phyloP scores from a whole-genome alignment of 23 red algal genomes.

The Pyropia yezoensis region DNA sequence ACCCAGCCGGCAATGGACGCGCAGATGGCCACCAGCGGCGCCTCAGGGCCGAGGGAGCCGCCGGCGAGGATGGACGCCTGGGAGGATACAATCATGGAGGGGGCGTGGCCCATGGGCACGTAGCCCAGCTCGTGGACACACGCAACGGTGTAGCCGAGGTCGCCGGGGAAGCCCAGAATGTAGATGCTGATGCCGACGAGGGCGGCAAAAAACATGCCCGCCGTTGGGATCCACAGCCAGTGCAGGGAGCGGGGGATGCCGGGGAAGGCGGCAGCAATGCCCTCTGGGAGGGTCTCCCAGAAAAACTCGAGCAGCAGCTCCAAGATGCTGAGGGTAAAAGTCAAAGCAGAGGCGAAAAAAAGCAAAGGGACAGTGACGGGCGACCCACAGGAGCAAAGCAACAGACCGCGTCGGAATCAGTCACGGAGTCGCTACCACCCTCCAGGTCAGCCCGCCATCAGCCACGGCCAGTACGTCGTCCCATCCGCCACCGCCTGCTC shows the following conservation, averaged over 20 bases:
- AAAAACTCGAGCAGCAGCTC: constrained; percentile 63
- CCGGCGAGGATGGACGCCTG: constrained; percentile 69
- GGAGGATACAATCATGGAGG: constrained; percentile 53
- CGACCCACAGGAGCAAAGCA: too few relatives aligned
- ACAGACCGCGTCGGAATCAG: too few relatives aligned
- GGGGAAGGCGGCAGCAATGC: constrained; percentile 9
- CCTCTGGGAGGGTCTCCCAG: constrained; percentile 50
- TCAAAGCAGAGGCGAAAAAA: too few relatives aligned
- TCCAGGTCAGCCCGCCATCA: too few relatives aligned
- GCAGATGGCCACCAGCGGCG: constrained; percentile 87
- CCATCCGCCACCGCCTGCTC: too few relatives aligned
- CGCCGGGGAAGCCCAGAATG: constrained; percentile 64
- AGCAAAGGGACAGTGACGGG: too few relatives aligned
- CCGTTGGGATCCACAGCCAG: constrained; percentile 67
- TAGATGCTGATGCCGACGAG: constrained; percentile 45
- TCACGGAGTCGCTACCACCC: too few relatives aligned
- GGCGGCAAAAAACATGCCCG: constrained; percentile 29
- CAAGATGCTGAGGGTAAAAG: constrained; percentile 6
- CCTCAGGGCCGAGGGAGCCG: constrained; percentile 72
- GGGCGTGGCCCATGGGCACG: constrained; percentile 29
- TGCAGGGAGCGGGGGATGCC: constrained; percentile 22
- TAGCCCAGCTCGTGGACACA: constrained; percentile 70
- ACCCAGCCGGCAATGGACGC: constrained; percentile 57
- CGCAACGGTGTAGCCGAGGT: constrained; percentile 68
- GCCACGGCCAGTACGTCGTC: too few relatives aligned